Base-by-base conservation (phyloP, 2,329 filamentous ascomycete genomes). In the Beauveria bassiana region DNA sequence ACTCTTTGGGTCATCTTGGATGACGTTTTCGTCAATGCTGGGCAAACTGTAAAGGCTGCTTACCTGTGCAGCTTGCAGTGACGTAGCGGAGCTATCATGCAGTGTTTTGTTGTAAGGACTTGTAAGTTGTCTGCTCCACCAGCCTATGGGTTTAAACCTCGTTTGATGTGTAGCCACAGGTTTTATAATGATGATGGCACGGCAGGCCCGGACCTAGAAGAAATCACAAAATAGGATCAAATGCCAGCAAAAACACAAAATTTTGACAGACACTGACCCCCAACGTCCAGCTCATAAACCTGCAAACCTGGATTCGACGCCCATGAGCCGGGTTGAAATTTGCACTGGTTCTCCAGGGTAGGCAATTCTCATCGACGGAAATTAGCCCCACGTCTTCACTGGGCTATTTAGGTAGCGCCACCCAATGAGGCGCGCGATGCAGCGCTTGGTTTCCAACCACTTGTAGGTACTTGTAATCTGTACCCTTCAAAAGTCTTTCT, bases 301-400 rank as follows among this genome's bases (percentile, higher is more conserved):
- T 34, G 12, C 5, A 43, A 43, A 24, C 50, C 16, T 34, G 9
- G 14, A 24, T 28, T 24, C n/a, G 58, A 26, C 57, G 46, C 66
- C 54, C 69, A 71, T 8, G 4, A 54, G 31, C 34, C 1, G 34
- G 8, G 0, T 10, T 7, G 26, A 42, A 28, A 40, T 26, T 20
- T 12, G 40, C 54, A n/a, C n/a, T 14, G 42, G 7, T 16, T 26
- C 45, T 59, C 57, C n/a, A 59, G 57, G 57, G 57, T 59, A 59
- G 56, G 57, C 47, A n/a, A 46, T 26, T 3, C 7, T 38, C 10
- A 9, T 34, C 9, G 5, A 38, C 5, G 34, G 31, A 51, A 59
- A 43, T 50, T 50, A 14, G 57, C 47, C 47, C 57, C 45, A 52
- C 57, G 56, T 26, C 45, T 34, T 43, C 38, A 22, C 24, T 34